Conservation (phyloP, 2,329 filamentous ascomycete genomes). For the Beauveria scarabaeidicola region DNA sequence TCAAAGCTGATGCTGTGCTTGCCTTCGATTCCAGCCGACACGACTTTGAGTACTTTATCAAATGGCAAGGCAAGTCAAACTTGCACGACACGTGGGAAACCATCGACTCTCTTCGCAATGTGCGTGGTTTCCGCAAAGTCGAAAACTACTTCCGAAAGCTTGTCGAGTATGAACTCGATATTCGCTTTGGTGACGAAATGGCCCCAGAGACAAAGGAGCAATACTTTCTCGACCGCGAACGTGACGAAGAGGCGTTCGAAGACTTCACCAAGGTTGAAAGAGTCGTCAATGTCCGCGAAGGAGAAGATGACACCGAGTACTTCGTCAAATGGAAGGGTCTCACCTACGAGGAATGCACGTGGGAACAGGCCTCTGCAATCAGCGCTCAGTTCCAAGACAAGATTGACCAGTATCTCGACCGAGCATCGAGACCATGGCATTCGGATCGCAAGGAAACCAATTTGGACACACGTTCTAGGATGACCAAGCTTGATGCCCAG, state of each 20-base stretch:
- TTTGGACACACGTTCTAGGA: conserved; percentile 63
- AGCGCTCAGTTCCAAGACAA: conserved; percentile 74
- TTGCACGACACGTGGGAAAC: conserved; percentile 95
- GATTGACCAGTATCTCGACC: conserved; percentile 85
- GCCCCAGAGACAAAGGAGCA: conserved; percentile 83
- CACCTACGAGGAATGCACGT: conserved; percentile 89
- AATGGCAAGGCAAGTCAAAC: conserved; percentile 95
- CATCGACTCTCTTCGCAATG: conserved; percentile 62
- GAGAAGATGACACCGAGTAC: conserved; percentile 77
- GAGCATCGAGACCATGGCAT: conserved; percentile 68
- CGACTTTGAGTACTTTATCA: conserved; percentile 87
- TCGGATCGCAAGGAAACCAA: conserved; percentile 75
- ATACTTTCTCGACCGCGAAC: conserved; percentile 90
- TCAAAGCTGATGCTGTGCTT: conserved; percentile 58
- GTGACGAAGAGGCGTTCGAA: conserved; percentile 76
- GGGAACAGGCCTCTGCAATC: conserved; percentile 73
- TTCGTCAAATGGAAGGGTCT: conserved; percentile 95
- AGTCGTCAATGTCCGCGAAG: conserved; percentile 75
- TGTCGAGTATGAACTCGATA: conserved; percentile 69
- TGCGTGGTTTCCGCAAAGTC: conserved; percentile 76
- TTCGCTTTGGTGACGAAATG: conserved; percentile 66
- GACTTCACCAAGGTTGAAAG: conserved; percentile 91
- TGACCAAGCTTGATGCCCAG: conserved; percentile 66
- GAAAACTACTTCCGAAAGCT: conserved; percentile 92
- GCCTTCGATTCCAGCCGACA: conserved; percentile 51